Evolutionary conservation across 805 yeast genomes (phyloP), one percentile per base, ranked within the genome.

Genomic region (Hanseniaspora osmophila): DNA sequence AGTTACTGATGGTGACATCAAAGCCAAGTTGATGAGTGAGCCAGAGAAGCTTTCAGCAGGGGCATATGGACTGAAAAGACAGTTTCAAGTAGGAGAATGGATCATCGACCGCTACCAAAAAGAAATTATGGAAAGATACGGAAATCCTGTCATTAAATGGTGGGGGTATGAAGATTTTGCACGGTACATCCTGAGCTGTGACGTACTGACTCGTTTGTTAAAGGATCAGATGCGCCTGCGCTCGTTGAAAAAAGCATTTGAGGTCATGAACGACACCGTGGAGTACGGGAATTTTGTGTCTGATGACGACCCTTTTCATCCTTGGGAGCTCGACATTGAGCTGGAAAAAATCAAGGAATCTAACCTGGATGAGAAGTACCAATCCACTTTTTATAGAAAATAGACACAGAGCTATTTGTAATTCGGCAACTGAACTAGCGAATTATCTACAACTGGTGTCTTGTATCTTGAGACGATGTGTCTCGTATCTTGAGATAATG

Each of bases 161-260:
- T 80, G 86, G 84, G 74, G 82, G 2, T 52, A 65, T 1, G 67
- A 68, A 18, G 72, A 73, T 44, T 82, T 79, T 54, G 60, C 71
- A 2, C 66, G 73, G 15, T 77, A 74, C 52, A 78, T 80, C 1
- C 57, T 82, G 19, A 77, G 84, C 7, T 78, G 81, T 27, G 88
- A 81, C 52, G 57, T 81, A 6, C 66, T 78, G 3, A 60, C 75
- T 6, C 60, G 76, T 30, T 52, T 78, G 17, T 70, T 74, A 7
- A 65, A 68, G 55, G 68, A 70, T 3, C 80, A 78, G 49, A 52
- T 67, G 58, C 46, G 52, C 1, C 47, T 65, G 33, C 42, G 57
- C 2, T 53, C 59, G n/a, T 51, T 69, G 13, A 69, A 63, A 2
- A 60, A 62, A 18, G 81, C 80, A 0, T 72, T 71, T 48, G 64